Percentiles rank a stretch among this genome's conserved stretches.
Evolutionary conservation across 495 filamentous ascomycete genomes (phyloP).

Genomic region (Aspergillus kassunensis): DNA sequence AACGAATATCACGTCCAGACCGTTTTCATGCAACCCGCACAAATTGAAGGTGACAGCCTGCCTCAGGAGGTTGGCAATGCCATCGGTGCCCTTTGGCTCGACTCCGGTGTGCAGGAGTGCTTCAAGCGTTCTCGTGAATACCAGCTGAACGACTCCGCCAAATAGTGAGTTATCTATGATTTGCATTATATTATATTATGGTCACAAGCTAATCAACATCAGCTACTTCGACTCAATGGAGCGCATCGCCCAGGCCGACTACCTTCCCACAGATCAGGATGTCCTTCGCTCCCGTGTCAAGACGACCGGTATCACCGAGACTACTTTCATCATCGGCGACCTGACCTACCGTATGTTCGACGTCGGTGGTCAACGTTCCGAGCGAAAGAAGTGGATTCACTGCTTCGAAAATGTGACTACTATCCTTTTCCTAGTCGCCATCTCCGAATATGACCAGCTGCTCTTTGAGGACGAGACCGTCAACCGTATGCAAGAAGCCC

Average conservation of each 20-base stretch:
- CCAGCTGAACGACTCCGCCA: slow-evolving; percentile 94
- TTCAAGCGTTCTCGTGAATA: slow-evolving; percentile 95
- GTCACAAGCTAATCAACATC: slow-evolving; percentile 7
- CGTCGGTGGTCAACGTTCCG: slow-evolving; percentile 95
- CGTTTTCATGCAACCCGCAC: slow-evolving; percentile 91
- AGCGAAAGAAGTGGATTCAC: slow-evolving; percentile 99
- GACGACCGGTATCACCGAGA: slow-evolving; percentile 99
- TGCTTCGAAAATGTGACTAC: slow-evolving; percentile 99
- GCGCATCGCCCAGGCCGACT: slow-evolving; percentile 86
- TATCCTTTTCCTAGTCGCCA: slow-evolving; percentile 96
- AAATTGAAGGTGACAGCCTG: slow-evolving; percentile 92
- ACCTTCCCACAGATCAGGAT: slow-evolving; percentile 96
- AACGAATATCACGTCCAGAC: slow-evolving; percentile 94
- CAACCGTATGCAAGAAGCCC: slow-evolving; percentile 99
- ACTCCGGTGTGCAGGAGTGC: slow-evolving; percentile 91
- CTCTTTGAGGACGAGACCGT: slow-evolving; percentile 84
- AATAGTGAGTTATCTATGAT: slow-evolving; percentile 71
- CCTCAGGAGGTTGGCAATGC: slow-evolving; percentile 92
- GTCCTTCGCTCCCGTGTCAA: slow-evolving; percentile 96
- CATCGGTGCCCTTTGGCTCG: slow-evolving; percentile 90
- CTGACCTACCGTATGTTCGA: slow-evolving; percentile 99
- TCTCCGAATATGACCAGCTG: slow-evolving; percentile 98
- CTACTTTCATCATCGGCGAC: slow-evolving; percentile 96
- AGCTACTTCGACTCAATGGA: slow-evolving; percentile 98
- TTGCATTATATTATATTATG: neutral